Base-by-base conservation (phyloP, 2,329 filamentous ascomycete species). In the Phaeomoniella chlamydospora region DNA sequence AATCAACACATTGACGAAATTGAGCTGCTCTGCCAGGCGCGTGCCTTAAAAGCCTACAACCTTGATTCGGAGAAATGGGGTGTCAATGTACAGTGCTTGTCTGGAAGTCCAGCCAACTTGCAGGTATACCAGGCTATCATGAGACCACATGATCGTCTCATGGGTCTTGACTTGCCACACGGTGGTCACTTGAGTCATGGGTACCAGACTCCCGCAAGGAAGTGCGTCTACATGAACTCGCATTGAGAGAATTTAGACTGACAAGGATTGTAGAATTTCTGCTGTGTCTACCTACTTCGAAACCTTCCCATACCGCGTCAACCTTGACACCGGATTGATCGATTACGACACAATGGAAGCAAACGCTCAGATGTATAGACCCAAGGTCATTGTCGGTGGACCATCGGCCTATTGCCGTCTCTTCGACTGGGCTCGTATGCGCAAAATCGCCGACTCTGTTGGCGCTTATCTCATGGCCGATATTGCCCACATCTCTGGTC, bases 281-380 rank as follows among this genome's bases (percentile, higher is more conserved):
- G 86, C 86, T 41, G 81, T 98, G 50, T 96, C 88, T 29, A 96
- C 88, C 54, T 98, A 98, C 74, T 98, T 96, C 57, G 88, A 98
- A 72, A 98, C 90, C 41, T 80, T 98, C 64, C 90, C 90, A 38
- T 98, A 98, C 72, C 79, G 86, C 43, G 80, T 96, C 16, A 62
- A 67, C 37, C 62, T 65, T 47, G 61, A 62, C 53, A 96, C 90
- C 18, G 90, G 90, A 49, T 77, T 96, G 61, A 98, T 98, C 54
- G 90, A 98, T 65, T 98, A 98, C 62, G 85, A 93, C 52, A 76
- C 74, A 52, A 78, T 98, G 44, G 80, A 90, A 65, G 82, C 92
- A 68, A 79, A 90, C 53, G 88, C 87, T 39, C 67, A 80, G 45
- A 73, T 98, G 52, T 98, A 88, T 74, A 81, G 90, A 47, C 90